Base-by-base conservation (phyloP, 73 alveolate species). In the Uronychia binucleata region DNA sequence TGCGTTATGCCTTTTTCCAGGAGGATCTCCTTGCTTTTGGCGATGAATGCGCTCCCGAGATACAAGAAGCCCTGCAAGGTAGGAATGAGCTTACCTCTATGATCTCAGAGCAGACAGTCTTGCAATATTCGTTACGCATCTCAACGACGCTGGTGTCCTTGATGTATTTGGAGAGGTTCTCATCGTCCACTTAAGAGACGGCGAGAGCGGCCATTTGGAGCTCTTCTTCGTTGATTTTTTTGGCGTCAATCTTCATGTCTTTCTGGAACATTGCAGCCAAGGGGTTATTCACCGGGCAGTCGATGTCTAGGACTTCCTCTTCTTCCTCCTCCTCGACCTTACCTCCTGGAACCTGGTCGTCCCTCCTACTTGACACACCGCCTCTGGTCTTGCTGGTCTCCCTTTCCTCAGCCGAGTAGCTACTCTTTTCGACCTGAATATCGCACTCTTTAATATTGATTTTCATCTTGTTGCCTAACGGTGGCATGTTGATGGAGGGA, bases 31-130 rank as follows among this genome's bases (percentile, higher is more conserved):
- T 80, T 77, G 88, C 94, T 88, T 77, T 91, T 78, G 0, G 99
- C 99, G 0, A 96, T 79, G 30, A 89, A 77, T 74, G 92, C 98
- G 13, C 98, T 91, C 8, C 98, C 97, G 8, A 96, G 94, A 81
- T 88, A 96, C 5, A 95, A 57, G 67, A 94, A 95, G 33, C 85
- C 92, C 5, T n/a, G n/a, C n/a, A n/a, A n/a, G n/a, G n/a, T n/a
- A n/a, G n/a, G n/a, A n/a, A n/a, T n/a, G n/a, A n/a, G n/a, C n/a
- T n/a, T n/a, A n/a, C n/a, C n/a, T 90, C 95, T 29, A 86, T 87
- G 1, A 96, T 88, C 74, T 95, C 98, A 28, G 98, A 92, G 81
- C 95, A 90, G 26, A 90, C 75, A 34, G 35, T 58, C 60, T 75
- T 90, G 30, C 80, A 90, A 30, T 78, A 78, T 27, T 74, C 91